Evolutionary conservation across 2,329 filamentous ascomycete species (phyloP), one percentile per base, ranked within the genome.

Genomic region (Cordyceps cateniannulata): DNA sequence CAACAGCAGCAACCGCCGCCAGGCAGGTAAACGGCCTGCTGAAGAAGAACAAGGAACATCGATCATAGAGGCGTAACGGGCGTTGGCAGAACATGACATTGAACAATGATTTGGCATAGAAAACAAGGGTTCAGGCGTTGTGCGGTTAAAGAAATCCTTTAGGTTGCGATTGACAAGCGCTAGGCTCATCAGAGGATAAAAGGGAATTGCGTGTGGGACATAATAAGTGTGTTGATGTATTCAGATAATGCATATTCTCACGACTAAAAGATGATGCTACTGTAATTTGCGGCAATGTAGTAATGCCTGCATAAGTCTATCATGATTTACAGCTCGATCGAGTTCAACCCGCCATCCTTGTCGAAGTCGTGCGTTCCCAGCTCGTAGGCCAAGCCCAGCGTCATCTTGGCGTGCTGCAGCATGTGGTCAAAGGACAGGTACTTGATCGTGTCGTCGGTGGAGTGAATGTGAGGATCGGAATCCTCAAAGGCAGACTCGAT

Each of bases 381-480:
- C 77, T 96, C 92, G 69, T 93, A 93, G 5, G 87, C 90, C 66
- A 96, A 81, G 5, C 88, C 90, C 35, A 96, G 79, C 1, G 91
- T 95, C 81, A 96, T 82, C 71, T 86, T 88, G 24, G 90, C 91
- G 74, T 96, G 92, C 77, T 96, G 87, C 38, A 95, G 80, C 91
- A 96, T 96, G 73, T 96, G 92, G 71, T 93, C 86, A 71, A 96
- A 96, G 67, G 86, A 88, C 42, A 91, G 75, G 65, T 85, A 87
- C 69, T 90, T 84, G 65, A 91, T 85, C 68, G 80, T 80, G 70
- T 91, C 89, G 42, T 89, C 84, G 0, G 85, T 85, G 22, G 82
- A 84, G 69, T 91, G 88, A 60, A 91, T 91, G 66, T 88, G 83
- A 66, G 84, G 80, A 69, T 90, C 84, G 8, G 79, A 83, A 65